A percentile compares a stretch with the other conserved stretches of the same genome.
Evolutionary conservation across 352 stramenopile genomes (phyloP).

Genomic region (Globisporangium solare): DNA sequence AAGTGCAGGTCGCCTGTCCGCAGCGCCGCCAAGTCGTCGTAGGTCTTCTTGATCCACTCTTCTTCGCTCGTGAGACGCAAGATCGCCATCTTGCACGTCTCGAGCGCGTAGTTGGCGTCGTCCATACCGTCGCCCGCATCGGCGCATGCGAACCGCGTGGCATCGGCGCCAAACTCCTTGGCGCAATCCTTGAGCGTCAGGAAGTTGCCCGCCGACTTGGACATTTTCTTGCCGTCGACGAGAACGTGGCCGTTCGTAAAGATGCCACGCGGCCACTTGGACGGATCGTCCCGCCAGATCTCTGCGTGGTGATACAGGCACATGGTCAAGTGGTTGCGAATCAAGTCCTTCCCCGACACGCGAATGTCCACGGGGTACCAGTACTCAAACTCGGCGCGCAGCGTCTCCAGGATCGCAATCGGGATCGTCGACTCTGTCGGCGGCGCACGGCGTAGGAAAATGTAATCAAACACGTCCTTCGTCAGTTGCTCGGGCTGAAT

Average conservation of each 20-base stretch:
- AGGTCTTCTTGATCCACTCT: constrained; percentile 93
- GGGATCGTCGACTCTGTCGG: constrained; percentile 87
- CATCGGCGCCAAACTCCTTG: constrained; percentile 94
- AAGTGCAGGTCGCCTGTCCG: constrained; percentile 83
- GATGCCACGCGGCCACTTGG: constrained; percentile 97
- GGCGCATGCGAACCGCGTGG: constrained; percentile 96
- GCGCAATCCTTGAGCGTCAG: constrained; percentile 98
- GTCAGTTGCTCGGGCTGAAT: constrained; percentile 88
- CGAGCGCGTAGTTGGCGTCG: constrained; percentile 98
- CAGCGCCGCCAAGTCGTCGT: constrained; percentile 85
- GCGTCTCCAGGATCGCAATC: constrained; percentile 88
- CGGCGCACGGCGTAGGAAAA: constrained; percentile 92
- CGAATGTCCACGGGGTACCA: constrained; percentile 99
- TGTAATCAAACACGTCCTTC: constrained; percentile 98
- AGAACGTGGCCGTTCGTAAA: constrained; percentile 99
- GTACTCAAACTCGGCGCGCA: constrained; percentile 98
- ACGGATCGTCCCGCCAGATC: constrained; percentile 97
- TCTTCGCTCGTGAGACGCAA: constrained; percentile 96
- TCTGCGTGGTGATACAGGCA: constrained; percentile 99
- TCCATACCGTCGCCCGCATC: constrained; percentile 98
- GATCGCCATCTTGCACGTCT: constrained; percentile 97
- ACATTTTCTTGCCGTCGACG: constrained; percentile 99
- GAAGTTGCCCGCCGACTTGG: constrained; percentile 99
- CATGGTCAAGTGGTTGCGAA: constrained; percentile 99
- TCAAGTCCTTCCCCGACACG: constrained; percentile 94